Percentiles rank a stretch among this genome's conserved stretches.
Evolutionary conservation across 1,139 yeast genomes (phyloP).

Genomic region (Diutina neorugosa): DNA sequence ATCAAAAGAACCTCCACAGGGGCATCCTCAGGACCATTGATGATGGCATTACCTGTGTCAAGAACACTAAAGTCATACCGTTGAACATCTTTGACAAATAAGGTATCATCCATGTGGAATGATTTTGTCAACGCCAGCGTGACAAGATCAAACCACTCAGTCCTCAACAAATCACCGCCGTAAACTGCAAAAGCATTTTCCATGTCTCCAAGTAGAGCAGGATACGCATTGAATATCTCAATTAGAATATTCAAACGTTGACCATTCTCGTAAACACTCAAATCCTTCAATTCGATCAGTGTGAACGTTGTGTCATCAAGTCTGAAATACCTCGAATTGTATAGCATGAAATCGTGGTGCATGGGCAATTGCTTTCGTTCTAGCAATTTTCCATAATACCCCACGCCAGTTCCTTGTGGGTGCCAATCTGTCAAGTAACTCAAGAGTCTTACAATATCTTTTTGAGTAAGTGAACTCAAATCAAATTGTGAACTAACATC

Average conservation of each 20-base stretch:
- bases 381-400: slow-evolving; percentile 8
- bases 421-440: background rate
- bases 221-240: slow-evolving; percentile 20
- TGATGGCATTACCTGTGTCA: slow-evolving; percentile 19
- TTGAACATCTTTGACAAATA: slow-evolving; percentile 25
- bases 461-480: slow-evolving; percentile 8
- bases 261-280: slow-evolving; percentile 24
- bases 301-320: slow-evolving; percentile 13
- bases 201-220: slow-evolving; percentile 14
- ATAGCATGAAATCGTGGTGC: slow-evolving; percentile 22
- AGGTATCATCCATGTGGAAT: slow-evolving; percentile 26
- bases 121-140: slow-evolving; percentile 33
- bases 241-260: slow-evolving; percentile 21
- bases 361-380: slow-evolving; percentile 20
- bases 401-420: slow-evolving; percentile 4
- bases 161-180: slow-evolving; percentile 6
- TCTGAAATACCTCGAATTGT: slow-evolving; percentile 32
- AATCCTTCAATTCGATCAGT: slow-evolving; percentile 14
- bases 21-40: slow-evolving; percentile 11
- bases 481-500: slow-evolving; percentile 6
- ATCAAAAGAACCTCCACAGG: slow-evolving; percentile 43
- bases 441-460: slow-evolving; percentile 10
- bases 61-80: slow-evolving; percentile 28
- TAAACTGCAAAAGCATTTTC: slow-evolving; percentile 10
- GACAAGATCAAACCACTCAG: slow-evolving; percentile 39